Evolutionary conservation across 805 yeast genomes (phyloP).

Genomic region (Candida adriatica): DNA sequence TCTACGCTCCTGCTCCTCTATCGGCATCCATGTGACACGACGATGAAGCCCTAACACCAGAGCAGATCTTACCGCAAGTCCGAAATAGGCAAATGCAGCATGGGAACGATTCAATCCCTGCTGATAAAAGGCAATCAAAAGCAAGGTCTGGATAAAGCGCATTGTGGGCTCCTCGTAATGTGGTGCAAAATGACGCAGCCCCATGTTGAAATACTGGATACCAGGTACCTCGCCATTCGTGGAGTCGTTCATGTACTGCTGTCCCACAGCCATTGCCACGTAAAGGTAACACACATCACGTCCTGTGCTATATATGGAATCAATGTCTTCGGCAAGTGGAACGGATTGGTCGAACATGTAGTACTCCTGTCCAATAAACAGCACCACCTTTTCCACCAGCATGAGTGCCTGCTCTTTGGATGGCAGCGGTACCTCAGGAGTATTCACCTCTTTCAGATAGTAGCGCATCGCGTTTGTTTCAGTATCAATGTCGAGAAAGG

Average conservation of each 20-base stretch:
- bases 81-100: constrained; percentile 28
- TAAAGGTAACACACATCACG: constrained; percentile 15
- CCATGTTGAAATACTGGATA: constrained; percentile 23
- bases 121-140: constrained; percentile 28
- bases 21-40: constrained; percentile 15
- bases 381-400: constrained; percentile 15
- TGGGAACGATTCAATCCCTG: constrained; percentile 32
- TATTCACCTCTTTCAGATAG: constrained; percentile 12
- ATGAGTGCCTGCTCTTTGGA: constrained; percentile 10
- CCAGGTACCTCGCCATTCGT: constrained; percentile 18
- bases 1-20: constrained; percentile 25
- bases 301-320: constrained; percentile 9
- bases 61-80: constrained; percentile 28
- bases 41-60: constrained; percentile 28
- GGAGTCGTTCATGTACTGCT: constrained; percentile 19
- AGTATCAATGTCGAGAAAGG: constrained; percentile 19
- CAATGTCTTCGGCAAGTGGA: constrained; percentile 9
- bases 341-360: constrained; percentile 16
- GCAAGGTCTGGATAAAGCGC: constrained; percentile 27
- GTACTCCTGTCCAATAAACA: constrained; percentile 20
- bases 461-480: constrained; percentile 17
- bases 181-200: constrained; percentile 24
- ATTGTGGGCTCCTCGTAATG: constrained; percentile 28
- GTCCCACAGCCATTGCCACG: constrained; percentile 23
- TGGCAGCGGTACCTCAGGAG: constrained; percentile 13